Evolutionary conservation across 305 asterid species (phyloP).

Genomic region (Solanum chacoense): DNA sequence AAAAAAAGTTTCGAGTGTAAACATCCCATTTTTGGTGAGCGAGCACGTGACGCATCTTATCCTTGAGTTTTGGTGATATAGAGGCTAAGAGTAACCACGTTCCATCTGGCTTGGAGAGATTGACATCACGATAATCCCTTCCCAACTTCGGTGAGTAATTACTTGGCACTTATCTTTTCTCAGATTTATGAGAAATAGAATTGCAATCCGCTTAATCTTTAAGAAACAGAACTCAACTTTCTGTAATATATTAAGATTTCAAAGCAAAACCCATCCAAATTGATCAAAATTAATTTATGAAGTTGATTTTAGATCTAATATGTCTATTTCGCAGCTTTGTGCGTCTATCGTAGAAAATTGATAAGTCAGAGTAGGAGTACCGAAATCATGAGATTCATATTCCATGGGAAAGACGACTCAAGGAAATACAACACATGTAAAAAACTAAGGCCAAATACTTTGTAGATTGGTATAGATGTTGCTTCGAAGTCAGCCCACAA

Average conservation of each 20-base stretch:
- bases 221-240: neutral
- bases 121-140: neutral
- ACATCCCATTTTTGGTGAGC: too few species aligned
- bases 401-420: neutral
- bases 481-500: neutral
- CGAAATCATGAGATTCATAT: too few species aligned
- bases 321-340: neutral
- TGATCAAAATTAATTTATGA: neutral
- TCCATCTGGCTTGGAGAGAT: neutral
- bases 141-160: neutral
- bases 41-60: neutral
- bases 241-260: neutral
- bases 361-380: too few species aligned
- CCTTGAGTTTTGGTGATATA: neutral
- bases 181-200: neutral
- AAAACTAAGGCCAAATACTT: neutral
- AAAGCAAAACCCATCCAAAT: neutral
- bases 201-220: neutral
- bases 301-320: neutral
- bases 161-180: neutral
- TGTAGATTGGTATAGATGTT: neutral
- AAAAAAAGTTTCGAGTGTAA: too few species aligned
- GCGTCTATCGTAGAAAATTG: neutral
- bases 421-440: neutral
- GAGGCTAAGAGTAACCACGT: neutral